Base-by-base conservation (phyloP, 345 rosid species). In the Eucalyptus brandiana region DNA sequence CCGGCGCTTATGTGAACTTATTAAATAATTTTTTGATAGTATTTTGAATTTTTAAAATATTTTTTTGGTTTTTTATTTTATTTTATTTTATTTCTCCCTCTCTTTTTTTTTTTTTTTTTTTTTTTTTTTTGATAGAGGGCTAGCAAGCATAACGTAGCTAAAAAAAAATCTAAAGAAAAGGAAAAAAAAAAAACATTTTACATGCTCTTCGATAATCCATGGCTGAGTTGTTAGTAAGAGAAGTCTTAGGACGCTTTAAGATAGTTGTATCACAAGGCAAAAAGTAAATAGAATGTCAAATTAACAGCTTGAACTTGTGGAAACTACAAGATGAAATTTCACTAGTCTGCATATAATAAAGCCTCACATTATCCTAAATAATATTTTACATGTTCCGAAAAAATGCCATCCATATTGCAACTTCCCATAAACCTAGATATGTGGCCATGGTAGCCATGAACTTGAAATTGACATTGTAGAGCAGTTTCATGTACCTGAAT, bases 211-310 rank as follows among this genome's bases (percentile, higher is more conserved):
- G 95, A 88, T 95, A 96, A 87, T 97, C 97, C 90, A 92, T 91
- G 86, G 92, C 89, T 10, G 94, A 90, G 90, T 92, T 94, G 90
- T 89, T 92, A 62, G 93, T 88, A 60, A 94, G 93, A 48, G 97
- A 95, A 42, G 95, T 96, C 91, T 95, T 92, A 34, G 97, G 97
- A 86, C 93, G 94, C 90, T 97, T 97, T 90, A 93, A 87, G 86
- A 95, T 89, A 86, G 94, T 93, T 91, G 94, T 93, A 86, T 26
- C 91, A 72, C 86, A 87, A 90, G 88, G 69, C 86, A 86, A 80
- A 53, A 76, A 26, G 54, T 45, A 37, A 88, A 45, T 17, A 37
- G 37, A 42, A 88, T 11, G 9, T 8, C 21, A 37, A 88, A 50
- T 6, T 30, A 26, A 86, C n/a, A 45, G 30, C 53, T 21, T 15